Conservation (phyloP, 768 basidiomycete genomes). For the Boletus sp. region DNA sequence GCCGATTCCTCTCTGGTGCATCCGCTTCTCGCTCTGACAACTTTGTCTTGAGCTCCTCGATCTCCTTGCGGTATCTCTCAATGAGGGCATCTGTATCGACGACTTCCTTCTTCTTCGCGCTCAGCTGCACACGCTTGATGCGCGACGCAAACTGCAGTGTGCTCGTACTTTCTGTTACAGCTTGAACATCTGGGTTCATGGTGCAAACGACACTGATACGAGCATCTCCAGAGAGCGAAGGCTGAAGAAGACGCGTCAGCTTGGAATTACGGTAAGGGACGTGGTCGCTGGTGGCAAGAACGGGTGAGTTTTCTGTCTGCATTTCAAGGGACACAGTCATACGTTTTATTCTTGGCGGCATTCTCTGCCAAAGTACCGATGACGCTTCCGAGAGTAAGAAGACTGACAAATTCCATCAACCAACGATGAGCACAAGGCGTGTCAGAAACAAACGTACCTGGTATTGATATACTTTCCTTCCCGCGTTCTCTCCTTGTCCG, state of each 20-base stretch:
- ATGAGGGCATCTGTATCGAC: conserved; percentile 92
- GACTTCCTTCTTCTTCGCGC: conserved; percentile 90
- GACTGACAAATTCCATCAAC: conserved; percentile 38
- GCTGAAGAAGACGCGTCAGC: conserved; percentile 90
- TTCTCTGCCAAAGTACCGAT: conserved; percentile 92
- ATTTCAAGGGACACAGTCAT: conserved; percentile 6
- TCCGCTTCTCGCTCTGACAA: conserved; percentile 69
- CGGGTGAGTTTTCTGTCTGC: background rate
- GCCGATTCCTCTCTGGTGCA: conserved; percentile 42
- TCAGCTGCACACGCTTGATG: conserved; percentile 84
- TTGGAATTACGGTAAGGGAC: conserved; percentile 96
- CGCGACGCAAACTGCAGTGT: conserved; percentile 90
- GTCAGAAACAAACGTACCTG: conserved; percentile 41
- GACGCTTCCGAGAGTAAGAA: conserved; percentile 89
- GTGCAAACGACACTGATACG: conserved; percentile 96
- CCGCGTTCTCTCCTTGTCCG: conserved; percentile 90
- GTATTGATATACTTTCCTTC: conserved; percentile 98
- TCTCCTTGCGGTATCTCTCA: conserved; percentile 91
- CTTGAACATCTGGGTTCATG: conserved; percentile 78
- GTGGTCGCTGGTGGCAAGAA: conserved; percentile 56
- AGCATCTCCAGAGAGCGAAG: conserved; percentile 92
- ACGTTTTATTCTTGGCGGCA: conserved; percentile 70
- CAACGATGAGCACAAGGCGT: background rate
- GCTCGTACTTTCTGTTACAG: conserved; percentile 80
- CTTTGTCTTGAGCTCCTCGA: conserved; percentile 80